Evolutionary conservation across 805 yeast species (phyloP).

Genomic region (Yarrowia yakushimensis): DNA sequence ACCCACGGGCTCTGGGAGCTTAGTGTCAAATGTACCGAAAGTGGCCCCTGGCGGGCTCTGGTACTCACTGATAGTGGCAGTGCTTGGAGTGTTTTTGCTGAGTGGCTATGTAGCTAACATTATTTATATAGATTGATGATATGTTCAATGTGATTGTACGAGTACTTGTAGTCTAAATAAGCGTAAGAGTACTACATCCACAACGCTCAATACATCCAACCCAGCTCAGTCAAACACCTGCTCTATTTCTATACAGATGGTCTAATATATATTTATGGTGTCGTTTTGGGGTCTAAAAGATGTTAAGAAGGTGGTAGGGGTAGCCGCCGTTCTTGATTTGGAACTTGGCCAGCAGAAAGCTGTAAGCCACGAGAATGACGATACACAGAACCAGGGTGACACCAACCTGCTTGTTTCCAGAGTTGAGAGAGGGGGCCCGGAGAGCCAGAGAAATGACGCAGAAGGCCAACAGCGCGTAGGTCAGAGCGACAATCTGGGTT

Average conservation of each 20-base stretch:
- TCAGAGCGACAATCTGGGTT: slow-evolving; percentile 75
- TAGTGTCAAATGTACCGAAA: slow-evolving; percentile 60
- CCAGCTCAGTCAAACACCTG: not conserved
- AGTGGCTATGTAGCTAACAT: slow-evolving; percentile 64
- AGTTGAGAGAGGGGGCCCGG: slow-evolving; percentile 50
- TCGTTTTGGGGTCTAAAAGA: slow-evolving; percentile 28
- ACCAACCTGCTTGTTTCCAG: slow-evolving; percentile 47
- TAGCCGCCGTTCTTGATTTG: slow-evolving; percentile 67
- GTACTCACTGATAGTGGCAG: slow-evolving; percentile 72
- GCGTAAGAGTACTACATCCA: too few relatives aligned
- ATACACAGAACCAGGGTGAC: slow-evolving; percentile 47
- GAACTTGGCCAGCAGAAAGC: slow-evolving; percentile 64
- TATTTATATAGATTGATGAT: slow-evolving; percentile 19
- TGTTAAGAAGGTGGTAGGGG: slow-evolving; percentile 60
- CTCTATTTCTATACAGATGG: slow-evolving; percentile 19
- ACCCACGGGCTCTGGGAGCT: slow-evolving; percentile 49
- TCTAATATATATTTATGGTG: slow-evolving; percentile 7
- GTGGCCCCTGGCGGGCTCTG: slow-evolving; percentile 79
- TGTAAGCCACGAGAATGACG: slow-evolving; percentile 54
- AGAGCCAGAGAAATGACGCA: slow-evolving; percentile 56
- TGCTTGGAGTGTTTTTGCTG: slow-evolving; percentile 86
- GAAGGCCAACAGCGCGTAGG: slow-evolving; percentile 68
- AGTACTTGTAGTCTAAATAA: too few relatives aligned
- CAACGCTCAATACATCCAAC: too few relatives aligned
- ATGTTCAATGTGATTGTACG: not conserved